These are phyloP conservation scores for Populus simonii DNA, from an alignment of 345 rosid species.

Conservation along the genomic window DNA sequence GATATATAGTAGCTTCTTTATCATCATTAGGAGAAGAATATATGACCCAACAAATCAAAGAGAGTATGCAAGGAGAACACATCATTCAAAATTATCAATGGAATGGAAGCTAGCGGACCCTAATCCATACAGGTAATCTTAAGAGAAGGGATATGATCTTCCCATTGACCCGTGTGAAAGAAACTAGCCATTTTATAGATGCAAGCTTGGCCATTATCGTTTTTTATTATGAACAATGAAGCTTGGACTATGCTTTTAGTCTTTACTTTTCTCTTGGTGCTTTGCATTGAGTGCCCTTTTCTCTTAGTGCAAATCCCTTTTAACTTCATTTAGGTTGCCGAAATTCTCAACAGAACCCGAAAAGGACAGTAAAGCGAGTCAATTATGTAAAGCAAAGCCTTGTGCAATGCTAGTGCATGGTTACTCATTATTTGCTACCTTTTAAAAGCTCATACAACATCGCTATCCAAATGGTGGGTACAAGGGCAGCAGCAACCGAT, in stretches of 20 bases:
- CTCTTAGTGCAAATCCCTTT: background rate
- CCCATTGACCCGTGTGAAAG: background rate
- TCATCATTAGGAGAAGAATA: background rate
- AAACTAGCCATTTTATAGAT: background rate
- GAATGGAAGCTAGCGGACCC: background rate
- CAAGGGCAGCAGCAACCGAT: background rate
- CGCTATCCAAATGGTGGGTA: background rate
- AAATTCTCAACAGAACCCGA: background rate
- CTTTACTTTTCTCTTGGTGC: background rate
- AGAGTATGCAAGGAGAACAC: slow-evolving; percentile 1
- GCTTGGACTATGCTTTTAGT: background rate
- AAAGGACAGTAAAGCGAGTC: background rate
- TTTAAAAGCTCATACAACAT: background rate
- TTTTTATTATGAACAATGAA: background rate
- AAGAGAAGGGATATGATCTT: background rate
- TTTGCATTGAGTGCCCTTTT: background rate
- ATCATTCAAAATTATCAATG: background rate
- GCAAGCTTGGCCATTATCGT: background rate
- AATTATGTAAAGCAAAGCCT: background rate
- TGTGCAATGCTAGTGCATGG: background rate
- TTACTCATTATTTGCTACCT: background rate
- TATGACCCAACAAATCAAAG: background rate
- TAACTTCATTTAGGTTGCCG: slow-evolving; percentile 1
- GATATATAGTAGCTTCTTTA: background rate
- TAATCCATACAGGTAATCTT: background rate